phyloP scores from a whole-genome alignment of 2,329 filamentous ascomycete species.

The Apiospora koreana region DNA sequence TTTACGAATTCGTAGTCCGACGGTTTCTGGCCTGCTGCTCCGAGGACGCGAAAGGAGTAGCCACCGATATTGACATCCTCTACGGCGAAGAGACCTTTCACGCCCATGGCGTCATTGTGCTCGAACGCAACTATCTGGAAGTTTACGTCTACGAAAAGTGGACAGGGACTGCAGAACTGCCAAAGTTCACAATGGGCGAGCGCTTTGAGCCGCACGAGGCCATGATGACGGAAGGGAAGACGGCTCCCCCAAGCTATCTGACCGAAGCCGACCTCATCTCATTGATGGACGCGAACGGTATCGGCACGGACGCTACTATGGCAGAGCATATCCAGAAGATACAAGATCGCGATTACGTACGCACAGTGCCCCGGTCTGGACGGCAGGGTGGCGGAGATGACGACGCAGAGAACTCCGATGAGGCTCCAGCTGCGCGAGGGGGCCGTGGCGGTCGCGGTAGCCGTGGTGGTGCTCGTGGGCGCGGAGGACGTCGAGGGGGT shows the following conservation, averaged over 20 bases:
- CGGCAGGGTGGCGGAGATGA: slow-evolving; percentile 37
- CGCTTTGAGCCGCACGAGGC: slow-evolving; percentile 86
- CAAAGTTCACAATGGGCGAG: slow-evolving; percentile 77
- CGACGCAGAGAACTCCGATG: slow-evolving; percentile 41
- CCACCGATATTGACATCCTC: slow-evolving; percentile 80
- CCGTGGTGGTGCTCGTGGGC: slow-evolving; percentile 48
- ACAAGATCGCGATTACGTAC: slow-evolving; percentile 84
- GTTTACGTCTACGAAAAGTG: slow-evolving; percentile 97
- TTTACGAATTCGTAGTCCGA: slow-evolving; percentile 92
- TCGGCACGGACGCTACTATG: slow-evolving; percentile 98
- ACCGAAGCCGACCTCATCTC: slow-evolving; percentile 95
- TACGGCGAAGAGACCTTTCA: slow-evolving; percentile 85
- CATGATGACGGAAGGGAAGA: slow-evolving; percentile 88
- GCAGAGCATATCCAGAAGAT: slow-evolving; percentile 98
- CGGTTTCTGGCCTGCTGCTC: slow-evolving; percentile 95
- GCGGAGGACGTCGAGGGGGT: slow-evolving; percentile 43
- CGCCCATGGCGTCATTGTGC: slow-evolving; percentile 79
- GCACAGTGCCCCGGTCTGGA: slow-evolving; percentile 54
- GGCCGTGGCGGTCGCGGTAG: slow-evolving; percentile 51
- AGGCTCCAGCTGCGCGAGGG: slow-evolving; percentile 37
- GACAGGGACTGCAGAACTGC: slow-evolving; percentile 83
- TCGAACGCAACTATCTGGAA: slow-evolving; percentile 90
- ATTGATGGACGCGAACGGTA: slow-evolving; percentile 97
- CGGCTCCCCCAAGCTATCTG: slow-evolving; percentile 78
- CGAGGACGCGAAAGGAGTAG: slow-evolving; percentile 84